Conservation (phyloP, 2,329 filamentous ascomycete species). For the Neofusicoccum sp. region DNA sequence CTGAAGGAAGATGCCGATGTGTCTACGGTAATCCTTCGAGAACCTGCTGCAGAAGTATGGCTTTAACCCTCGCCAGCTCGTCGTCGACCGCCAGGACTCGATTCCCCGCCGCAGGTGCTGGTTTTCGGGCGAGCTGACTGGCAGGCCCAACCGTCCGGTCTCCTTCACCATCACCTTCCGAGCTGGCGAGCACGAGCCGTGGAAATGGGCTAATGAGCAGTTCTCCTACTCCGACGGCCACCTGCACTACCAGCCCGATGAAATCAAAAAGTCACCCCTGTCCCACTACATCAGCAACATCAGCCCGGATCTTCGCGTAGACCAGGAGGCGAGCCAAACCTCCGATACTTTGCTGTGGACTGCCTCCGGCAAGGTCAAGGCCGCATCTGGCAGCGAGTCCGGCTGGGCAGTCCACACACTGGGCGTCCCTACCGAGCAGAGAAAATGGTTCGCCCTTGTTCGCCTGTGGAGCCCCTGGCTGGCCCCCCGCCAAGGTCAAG, state of each 20-base stretch:
- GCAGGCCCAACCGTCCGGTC: constrained; percentile 45
- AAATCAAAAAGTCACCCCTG: constrained; percentile 43
- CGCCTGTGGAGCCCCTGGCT: constrained; percentile 82
- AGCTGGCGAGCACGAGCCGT: constrained; percentile 50
- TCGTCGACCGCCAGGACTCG: neutral
- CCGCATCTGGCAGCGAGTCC: constrained; percentile 59
- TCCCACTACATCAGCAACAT: constrained; percentile 58
- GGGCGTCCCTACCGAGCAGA: constrained; percentile 62
- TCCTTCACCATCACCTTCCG: constrained; percentile 73
- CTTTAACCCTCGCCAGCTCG: constrained; percentile 12
- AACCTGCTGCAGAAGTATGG: neutral
- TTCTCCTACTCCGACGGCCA: constrained; percentile 63
- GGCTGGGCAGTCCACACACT: constrained; percentile 57
- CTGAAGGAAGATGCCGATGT: neutral
- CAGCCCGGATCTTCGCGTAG: constrained; percentile 55
- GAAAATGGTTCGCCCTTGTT: constrained; percentile 79
- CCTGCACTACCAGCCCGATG: constrained; percentile 52
- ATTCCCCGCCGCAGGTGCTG: constrained; percentile 41
- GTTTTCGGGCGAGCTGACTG: constrained; percentile 53
- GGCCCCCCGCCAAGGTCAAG: constrained; percentile 77
- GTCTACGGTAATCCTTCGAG: constrained; percentile 9
- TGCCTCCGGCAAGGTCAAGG: constrained; percentile 56
- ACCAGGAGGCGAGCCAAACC: constrained; percentile 61
- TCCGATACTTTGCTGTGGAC: constrained; percentile 69
- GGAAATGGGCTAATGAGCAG: constrained; percentile 70